phyloP scores from a whole-genome alignment of 2,329 filamentous ascomycete species.

The Passalora sequoiae region DNA sequence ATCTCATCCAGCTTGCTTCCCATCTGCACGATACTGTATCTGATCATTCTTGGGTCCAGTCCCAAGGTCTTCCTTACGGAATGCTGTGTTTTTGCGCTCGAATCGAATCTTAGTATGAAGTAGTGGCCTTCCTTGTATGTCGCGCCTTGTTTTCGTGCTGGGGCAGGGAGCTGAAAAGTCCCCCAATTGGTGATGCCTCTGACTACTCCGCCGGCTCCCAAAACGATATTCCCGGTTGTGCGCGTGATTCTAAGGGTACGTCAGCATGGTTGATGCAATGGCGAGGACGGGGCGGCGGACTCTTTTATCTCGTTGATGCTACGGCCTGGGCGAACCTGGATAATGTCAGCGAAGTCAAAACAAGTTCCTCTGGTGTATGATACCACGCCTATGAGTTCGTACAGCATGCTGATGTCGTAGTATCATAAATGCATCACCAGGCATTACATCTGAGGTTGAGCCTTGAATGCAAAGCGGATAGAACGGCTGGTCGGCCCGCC shows the following conservation, averaged over 20 bases:
- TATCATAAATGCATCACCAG: background rate
- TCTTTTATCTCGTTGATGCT: constrained; percentile 90
- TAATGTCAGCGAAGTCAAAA: constrained; percentile 12
- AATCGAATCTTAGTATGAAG: constrained; percentile 96
- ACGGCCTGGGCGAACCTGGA: constrained; percentile 77
- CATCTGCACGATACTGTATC: constrained; percentile 79
- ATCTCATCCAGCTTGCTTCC: constrained; percentile 62
- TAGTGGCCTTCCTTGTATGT: constrained; percentile 84
- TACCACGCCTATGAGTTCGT: constrained; percentile 95
- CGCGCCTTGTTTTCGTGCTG: constrained; percentile 73
- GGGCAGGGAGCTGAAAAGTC: constrained; percentile 76
- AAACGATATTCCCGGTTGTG: constrained; percentile 75
- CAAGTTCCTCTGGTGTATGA: constrained; percentile 30
- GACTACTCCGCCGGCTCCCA: constrained; percentile 79
- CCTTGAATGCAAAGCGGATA: no score
- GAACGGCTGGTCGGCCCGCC: background rate
- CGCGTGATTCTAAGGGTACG: constrained; percentile 66
- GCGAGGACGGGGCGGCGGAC: constrained; percentile 50
- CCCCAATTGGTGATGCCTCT: constrained; percentile 96
- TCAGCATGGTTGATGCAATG: constrained; percentile 5
- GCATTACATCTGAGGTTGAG: no score
- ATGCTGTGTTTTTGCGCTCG: constrained; percentile 66
- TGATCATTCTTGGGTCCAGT: constrained; percentile 85
- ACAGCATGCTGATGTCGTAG: constrained; percentile 85
- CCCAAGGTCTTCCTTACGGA: constrained; percentile 69